A percentile compares a stretch with the other conserved stretches of the same genome.
phyloP scores from a whole-genome alignment of 2,329 filamentous ascomycete genomes.

The Pseudocercospora cruenta region DNA sequence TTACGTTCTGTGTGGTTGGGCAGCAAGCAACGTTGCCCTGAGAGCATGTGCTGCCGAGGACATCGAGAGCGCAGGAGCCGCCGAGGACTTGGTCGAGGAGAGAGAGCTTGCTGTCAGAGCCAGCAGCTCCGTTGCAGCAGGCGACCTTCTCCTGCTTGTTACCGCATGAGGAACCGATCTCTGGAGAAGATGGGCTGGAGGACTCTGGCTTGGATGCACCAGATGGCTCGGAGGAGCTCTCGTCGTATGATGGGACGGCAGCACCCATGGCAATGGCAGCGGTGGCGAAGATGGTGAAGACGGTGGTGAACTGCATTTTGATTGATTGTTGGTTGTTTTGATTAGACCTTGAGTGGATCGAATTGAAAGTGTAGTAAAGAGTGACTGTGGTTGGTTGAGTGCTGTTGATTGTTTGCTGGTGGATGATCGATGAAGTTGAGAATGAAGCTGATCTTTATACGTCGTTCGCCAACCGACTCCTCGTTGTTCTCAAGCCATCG shows the following conservation, averaged over 20 bases:
- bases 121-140: conserved; percentile 13
- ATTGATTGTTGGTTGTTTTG: conserved; percentile 11
- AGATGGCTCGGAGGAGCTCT: neutral
- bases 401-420: conserved; percentile 9
- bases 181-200: neutral
- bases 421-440: neutral
- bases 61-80: conserved; percentile 13
- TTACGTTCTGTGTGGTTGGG: conserved; percentile 14
- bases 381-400: conserved; percentile 6
- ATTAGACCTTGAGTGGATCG: neutral
- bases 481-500: neutral
- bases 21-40: conserved; percentile 22
- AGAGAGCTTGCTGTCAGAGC: neutral
- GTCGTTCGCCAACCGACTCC: neutral
- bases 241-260: conserved; percentile 10
- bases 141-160: conserved; percentile 15
- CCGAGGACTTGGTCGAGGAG: conserved; percentile 5
- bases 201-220: neutral
- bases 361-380: conserved; percentile 1
- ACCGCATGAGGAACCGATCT: conserved; percentile 4
- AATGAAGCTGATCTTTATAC: conserved; percentile 8
- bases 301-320: conserved; percentile 22
- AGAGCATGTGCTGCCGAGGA: conserved; percentile 4
- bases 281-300: conserved; percentile 13
- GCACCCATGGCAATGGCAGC: conserved; percentile 10